These are phyloP conservation scores for Santalum album DNA, from an alignment of 164 flowering plant species.

Conservation along the genomic window DNA sequence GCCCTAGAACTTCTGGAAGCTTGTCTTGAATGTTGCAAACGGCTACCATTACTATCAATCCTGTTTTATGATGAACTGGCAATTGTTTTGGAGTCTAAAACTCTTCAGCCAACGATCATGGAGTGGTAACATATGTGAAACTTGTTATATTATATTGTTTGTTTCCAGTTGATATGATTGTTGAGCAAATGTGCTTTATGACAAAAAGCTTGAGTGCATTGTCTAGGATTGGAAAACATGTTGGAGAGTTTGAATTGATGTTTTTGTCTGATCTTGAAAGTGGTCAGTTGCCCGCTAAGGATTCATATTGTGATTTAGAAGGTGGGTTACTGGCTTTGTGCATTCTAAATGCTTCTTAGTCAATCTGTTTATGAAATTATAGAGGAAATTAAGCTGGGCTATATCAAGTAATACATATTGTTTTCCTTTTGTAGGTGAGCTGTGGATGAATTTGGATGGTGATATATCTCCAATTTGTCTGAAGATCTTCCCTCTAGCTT, in stretches of 20 bases:
- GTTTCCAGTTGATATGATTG: slow-evolving; percentile 3
- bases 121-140: slow-evolving; percentile 49
- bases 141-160: neutral
- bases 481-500: slow-evolving; percentile 61
- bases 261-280: slow-evolving; percentile 67
- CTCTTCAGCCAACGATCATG: slow-evolving; percentile 51
- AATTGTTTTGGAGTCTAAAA: slow-evolving; percentile 28
- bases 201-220: neutral
- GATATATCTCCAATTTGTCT: slow-evolving; percentile 76
- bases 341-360: neutral
- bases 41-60: slow-evolving; percentile 40
- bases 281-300: slow-evolving; percentile 35
- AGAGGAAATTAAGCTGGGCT: neutral
- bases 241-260: slow-evolving; percentile 62
- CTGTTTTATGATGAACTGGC: slow-evolving; percentile 71
- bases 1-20: slow-evolving; percentile 64
- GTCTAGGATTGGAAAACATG: slow-evolving; percentile 69
- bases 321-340: slow-evolving; percentile 26
- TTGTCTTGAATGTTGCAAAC: slow-evolving; percentile 60
- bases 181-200: neutral
- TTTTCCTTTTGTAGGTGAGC: slow-evolving; percentile 45
- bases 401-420: neutral
- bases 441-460: slow-evolving; percentile 93
- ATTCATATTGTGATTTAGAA: slow-evolving; percentile 46
- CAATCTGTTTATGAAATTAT: neutral